Conservation (phyloP, 305 asterid genomes). For the Rubia peregrina region DNA sequence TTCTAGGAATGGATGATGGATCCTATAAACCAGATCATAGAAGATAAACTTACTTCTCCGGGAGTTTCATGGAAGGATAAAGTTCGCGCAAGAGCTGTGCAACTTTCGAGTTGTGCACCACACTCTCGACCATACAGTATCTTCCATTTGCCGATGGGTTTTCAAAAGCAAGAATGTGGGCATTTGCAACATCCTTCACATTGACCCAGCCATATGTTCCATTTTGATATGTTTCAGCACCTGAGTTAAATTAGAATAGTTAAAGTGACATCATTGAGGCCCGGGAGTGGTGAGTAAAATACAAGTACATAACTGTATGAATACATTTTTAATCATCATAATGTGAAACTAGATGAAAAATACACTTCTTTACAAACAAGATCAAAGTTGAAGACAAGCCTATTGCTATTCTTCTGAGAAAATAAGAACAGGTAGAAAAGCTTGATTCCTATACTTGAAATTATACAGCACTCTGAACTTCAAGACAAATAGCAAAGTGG, state of each 20-base stretch:
- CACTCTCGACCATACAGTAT: conserved; percentile 40
- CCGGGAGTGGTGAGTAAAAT: neutral
- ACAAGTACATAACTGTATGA: neutral
- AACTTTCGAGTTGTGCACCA: conserved; percentile 39
- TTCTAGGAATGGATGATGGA: neutral
- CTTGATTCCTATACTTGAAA: neutral
- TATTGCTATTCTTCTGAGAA: neutral
- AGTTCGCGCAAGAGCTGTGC: conserved; percentile 37
- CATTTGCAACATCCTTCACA: conserved; percentile 52
- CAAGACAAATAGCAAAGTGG: neutral
- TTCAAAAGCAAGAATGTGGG: conserved; percentile 49
- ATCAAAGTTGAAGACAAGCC: neutral
- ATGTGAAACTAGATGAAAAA: neutral
- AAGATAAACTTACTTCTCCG: conserved; percentile 35
- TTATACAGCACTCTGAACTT: neutral
- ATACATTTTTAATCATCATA: neutral
- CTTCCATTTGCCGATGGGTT: conserved; percentile 48
- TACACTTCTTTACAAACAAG: neutral
- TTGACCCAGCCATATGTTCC: conserved; percentile 44
- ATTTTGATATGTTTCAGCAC: conserved; percentile 42
- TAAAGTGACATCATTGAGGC: neutral
- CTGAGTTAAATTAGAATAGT: conserved; percentile 19
- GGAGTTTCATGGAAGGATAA: conserved; percentile 35
- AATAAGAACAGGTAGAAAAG: neutral
- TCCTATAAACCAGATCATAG: neutral